Base-by-base conservation (phyloP, 352 stramenopile species). In the Phytophthora syringae region DNA sequence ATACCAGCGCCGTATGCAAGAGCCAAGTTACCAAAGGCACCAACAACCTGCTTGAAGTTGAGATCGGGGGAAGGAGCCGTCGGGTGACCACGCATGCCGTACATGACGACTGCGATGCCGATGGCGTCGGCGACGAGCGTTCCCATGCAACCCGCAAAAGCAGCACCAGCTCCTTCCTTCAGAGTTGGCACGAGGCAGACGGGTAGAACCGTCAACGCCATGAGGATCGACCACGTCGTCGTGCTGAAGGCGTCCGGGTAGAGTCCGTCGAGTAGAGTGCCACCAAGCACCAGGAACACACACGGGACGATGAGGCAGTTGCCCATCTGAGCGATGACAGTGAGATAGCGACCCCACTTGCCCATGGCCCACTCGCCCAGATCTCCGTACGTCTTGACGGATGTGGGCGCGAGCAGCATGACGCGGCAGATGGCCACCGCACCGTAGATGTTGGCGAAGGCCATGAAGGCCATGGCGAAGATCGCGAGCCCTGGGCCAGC, bases 181-280 rank as follows among this genome's bases (percentile, higher is more conserved):
- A n/a, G n/a, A n/a, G n/a, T n/a, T n/a, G n/a, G n/a, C n/a, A n/a
- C n/a, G n/a, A n/a, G n/a, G n/a, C n/a, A n/a, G n/a, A n/a, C n/a
- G n/a, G n/a, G n/a, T n/a, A n/a, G n/a, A n/a, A n/a, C n/a, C n/a
- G n/a, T n/a, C n/a, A n/a, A n/a, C n/a, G n/a, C n/a, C n/a, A n/a
- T n/a, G n/a, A n/a, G n/a, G n/a, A n/a, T n/a, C n/a, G n/a, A n/a
- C n/a, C n/a, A n/a, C n/a, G n/a, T n/a, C n/a, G n/a, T n/a, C n/a
- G n/a, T n/a, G n/a, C n/a, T 67, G 51, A 67, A 67, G 24, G 59
- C 49, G n/a, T n/a, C 53, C 15, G 77, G 77, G 47, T 84, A 82
- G 12, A 86, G 74, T 2, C 42, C 52, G 18, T 67, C 49, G 1
- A 82, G 60, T 10, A 83, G 50, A 7, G 59, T 82, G 34, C 77